Base-by-base conservation (phyloP, 2,329 filamentous ascomycete genomes). In the Talaromyces verruculosus region DNA sequence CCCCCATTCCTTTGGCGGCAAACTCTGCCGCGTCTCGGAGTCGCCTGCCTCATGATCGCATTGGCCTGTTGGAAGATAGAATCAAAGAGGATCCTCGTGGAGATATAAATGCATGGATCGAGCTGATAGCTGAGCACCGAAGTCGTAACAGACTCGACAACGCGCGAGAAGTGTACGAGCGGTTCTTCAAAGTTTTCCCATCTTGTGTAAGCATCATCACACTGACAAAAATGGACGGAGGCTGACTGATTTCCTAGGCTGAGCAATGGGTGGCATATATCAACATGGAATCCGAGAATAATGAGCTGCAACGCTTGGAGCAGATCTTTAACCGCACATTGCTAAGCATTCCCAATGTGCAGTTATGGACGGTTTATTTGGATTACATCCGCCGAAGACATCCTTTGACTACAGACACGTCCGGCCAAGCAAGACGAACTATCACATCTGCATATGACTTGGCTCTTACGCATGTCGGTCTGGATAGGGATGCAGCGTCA, bases 311-410 rank as follows among this genome's bases (percentile, higher is more conserved):
- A 65, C 87, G 88, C 57, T 89, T 96, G 17, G 94, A 97, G 77
- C 84, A 88, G 62, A 89, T 99, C 25, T 97, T 99, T 77, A 88
- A 87, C 69, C 87, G 88, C 71, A 93, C 91, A 37, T 86, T 99
- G 45, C 84, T 92, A 71, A 86, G 86, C 8, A 89, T 95, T 22
- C 89, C 91, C 11, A 91, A 94, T 75, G 90, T 98, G 45, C 87
- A 91, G 68, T 85, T 99, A 22, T 99, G 93, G 92, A 92, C 91
- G 6, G 87, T 93, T 37, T 99, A 99, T 76, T 87, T 99, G 68
- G 93, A 97, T 78, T 97, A 98, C 76, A 91, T 98, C 68, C 92
- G 95, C 63, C 90, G 95, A 58, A 87, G 92, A 69, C 95, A 97
- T 77, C 94, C 96, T 70, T 82, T 98, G 67, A 92, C 85, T 51